phyloP scores from a whole-genome alignment of 331 rosid species.

The Quercus phellos region DNA sequence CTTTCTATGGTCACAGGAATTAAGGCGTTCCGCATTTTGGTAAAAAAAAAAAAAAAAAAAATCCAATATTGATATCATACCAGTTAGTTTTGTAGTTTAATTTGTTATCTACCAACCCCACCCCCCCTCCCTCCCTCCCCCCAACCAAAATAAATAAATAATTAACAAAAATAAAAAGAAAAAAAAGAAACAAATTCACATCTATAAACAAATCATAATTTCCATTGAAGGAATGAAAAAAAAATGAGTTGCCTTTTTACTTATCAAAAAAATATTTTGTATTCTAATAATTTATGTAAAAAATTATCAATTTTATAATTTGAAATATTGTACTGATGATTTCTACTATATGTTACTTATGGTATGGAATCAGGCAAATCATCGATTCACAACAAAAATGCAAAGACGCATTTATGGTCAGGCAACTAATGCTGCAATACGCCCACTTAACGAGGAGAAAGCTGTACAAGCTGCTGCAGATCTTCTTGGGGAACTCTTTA shows the following conservation, averaged over 20 bases:
- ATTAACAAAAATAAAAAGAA: neutral
- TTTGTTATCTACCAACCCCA: no score
- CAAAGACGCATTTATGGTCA: slow-evolving; percentile 73
- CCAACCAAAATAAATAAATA: no score
- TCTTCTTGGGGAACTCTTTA: slow-evolving; percentile 67
- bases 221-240: neutral
- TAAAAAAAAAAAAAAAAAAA: neutral
- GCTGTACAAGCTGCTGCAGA: slow-evolving; percentile 88
- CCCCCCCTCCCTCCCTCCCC: no score
- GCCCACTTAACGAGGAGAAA: slow-evolving; percentile 65
- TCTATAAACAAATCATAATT: neutral
- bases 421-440: slow-evolving; percentile 56
- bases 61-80: neutral
- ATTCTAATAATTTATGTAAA: neutral
- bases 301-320: neutral
- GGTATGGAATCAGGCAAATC: slow-evolving; percentile 45
- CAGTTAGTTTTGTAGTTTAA: neutral
- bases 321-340: neutral
- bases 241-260: neutral
- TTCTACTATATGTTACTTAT: neutral
- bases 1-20: neutral
- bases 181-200: neutral
- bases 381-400: slow-evolving; percentile 51
- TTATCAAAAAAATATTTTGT: neutral
- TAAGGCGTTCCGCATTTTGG: neutral